A percentile compares a stretch with the other conserved stretches of the same genome.
Evolutionary conservation across 2,329 filamentous ascomycete species (phyloP).

Genomic region (Botrytis fabae): DNA sequence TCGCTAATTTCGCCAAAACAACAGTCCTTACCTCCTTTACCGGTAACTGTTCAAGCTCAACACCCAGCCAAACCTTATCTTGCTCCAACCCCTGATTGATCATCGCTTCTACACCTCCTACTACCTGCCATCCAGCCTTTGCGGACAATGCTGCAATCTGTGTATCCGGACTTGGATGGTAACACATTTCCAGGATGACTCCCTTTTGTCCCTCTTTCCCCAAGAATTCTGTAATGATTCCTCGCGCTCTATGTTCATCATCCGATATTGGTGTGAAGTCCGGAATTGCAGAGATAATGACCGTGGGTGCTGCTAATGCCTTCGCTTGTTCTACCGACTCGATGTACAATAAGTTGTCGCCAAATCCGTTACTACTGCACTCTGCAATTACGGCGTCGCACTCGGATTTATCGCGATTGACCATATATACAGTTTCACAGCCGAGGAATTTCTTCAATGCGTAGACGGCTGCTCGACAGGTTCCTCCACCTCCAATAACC

Average conservation of each 20-base stretch:
- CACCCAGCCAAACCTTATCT: slow-evolving; percentile 51
- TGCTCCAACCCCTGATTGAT: slow-evolving; percentile 40
- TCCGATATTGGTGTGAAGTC: slow-evolving; percentile 69
- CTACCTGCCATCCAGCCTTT: slow-evolving; percentile 33
- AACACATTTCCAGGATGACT: slow-evolving; percentile 39
- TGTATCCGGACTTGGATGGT: slow-evolving; percentile 37
- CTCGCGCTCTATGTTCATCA: slow-evolving; percentile 60
- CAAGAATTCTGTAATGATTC: slow-evolving; percentile 43
- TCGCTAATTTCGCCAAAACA: slow-evolving; percentile 42
- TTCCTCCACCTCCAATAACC: slow-evolving; percentile 76
- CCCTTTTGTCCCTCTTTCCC: slow-evolving; percentile 40
- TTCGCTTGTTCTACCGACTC: slow-evolving; percentile 60
- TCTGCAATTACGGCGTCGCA: slow-evolving; percentile 67
- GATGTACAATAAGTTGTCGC: slow-evolving; percentile 61
- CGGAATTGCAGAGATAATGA: slow-evolving; percentile 73
- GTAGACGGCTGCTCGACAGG: slow-evolving; percentile 76
- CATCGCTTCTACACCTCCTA: slow-evolving; percentile 38
- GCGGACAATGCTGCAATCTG: slow-evolving; percentile 31
- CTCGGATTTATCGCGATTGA: slow-evolving; percentile 70
- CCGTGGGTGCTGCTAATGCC: slow-evolving; percentile 58
- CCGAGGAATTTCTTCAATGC: slow-evolving; percentile 69
- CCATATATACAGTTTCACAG: slow-evolving; percentile 69
- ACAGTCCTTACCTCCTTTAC: slow-evolving; percentile 58
- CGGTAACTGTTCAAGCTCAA: slow-evolving; percentile 56
- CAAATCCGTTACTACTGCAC: slow-evolving; percentile 59